These are phyloP conservation scores for Eucalyptus regnans DNA, from an alignment of 345 rosid species.

Conservation along the genomic window DNA sequence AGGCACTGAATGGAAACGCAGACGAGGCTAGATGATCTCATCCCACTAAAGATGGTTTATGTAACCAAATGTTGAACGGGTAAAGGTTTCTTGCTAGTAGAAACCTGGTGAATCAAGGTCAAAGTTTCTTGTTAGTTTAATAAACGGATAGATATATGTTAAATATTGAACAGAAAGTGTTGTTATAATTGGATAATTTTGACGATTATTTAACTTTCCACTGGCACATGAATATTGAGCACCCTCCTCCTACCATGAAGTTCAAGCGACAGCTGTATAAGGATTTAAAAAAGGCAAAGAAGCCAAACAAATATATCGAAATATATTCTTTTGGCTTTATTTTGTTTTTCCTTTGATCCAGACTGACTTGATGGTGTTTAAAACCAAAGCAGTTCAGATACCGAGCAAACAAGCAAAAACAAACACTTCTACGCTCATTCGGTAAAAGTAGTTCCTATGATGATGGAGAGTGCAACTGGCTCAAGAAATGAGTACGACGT, in stretches of 20 bases:
- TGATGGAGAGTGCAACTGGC: neutral
- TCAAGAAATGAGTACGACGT: neutral
- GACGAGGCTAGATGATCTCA: neutral
- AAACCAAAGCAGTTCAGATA: neutral
- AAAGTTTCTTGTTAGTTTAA: neutral
- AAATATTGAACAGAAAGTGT: neutral
- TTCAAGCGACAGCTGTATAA: neutral
- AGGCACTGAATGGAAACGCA: neutral
- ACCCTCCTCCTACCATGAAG: neutral
- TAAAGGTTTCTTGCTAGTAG: neutral
- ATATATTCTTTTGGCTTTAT: neutral
- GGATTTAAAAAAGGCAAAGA: neutral
- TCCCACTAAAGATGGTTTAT: neutral
- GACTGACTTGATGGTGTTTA: neutral
- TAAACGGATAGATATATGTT: neutral
- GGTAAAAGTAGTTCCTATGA: neutral
- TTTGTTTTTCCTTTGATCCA: neutral
- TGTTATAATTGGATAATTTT: neutral
- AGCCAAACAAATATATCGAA: neutral
- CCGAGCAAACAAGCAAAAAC: neutral
- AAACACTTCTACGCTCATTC: neutral
- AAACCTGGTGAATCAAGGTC: neutral
- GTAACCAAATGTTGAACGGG: neutral
- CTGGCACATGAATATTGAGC: neutral
- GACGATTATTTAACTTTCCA: neutral